Evolutionary conservation across 495 filamentous ascomycete species (phyloP), one percentile per base, ranked within the genome.

Genomic region (Physcia stellaris): DNA sequence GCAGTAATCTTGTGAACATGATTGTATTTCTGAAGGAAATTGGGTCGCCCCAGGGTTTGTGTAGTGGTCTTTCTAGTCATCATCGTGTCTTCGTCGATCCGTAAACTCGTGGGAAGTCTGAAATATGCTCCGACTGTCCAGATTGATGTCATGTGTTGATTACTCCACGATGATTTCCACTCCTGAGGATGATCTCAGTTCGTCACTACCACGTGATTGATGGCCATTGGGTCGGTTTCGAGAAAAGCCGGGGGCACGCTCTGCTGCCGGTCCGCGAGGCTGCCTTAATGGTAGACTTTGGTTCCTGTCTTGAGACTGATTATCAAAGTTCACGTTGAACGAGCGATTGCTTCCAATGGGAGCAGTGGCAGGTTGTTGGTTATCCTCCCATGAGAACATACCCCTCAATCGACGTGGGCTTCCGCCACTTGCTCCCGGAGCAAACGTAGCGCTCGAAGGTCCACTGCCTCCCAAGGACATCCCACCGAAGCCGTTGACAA

Each of bases 261-360:
- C 86, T 27, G 68, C 67, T 32, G 71, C 63, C 22, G 86, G 85
- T 26, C 83, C 84, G 49, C 80, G 75, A 34, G 86, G 85, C 57
- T 93, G 85, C 45, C 86, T 70, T 45, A 87, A 75, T 34, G 83
- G 82, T 42, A 77, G 70, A 13, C 52, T 40, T 7, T 48, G 42
- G 22, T 49, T 40, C 45, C 72, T 64, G 54, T 77, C 79, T 43
- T 77, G 73, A 37, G 70, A 68, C 43, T 67, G 68, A 39, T 70
- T 71, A 43, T 82, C 77, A 57, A 71, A 77, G 48, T 61, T 63
- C 32, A 74, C 67, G 49, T 75, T 69, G 42, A 76, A 68, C 18
- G 83, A 75, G 45, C 86, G 76, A 54, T 93, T 86, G 58, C 86
- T 86, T 44, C 86, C 85, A 51, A 92, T 94, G 27, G 46, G 47